phyloP scores from a whole-genome alignment of 495 filamentous ascomycete species.

The Penicillium steckii region DNA sequence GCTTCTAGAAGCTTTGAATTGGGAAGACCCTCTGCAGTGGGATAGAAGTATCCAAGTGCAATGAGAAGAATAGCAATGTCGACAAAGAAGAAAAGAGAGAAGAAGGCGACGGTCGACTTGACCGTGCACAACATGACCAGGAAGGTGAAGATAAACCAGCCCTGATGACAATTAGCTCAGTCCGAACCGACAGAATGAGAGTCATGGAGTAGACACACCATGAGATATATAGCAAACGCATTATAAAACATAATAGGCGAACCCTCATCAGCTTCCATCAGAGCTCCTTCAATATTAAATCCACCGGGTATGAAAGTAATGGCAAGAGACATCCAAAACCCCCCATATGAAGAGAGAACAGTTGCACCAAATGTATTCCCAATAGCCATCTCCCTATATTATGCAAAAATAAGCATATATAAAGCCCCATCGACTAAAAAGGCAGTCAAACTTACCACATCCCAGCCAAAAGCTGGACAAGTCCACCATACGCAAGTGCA shows the following conservation, averaged over 20 bases:
- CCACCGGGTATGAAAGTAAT: slow-evolving; percentile 78
- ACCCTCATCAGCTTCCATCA: slow-evolving; percentile 43
- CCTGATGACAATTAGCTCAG: slow-evolving; percentile 32
- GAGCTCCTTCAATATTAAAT: slow-evolving; percentile 51
- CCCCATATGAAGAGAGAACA: slow-evolving; percentile 89
- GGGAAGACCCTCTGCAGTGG: slow-evolving; percentile 36
- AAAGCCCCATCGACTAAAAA: too few relatives aligned
- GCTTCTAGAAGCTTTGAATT: slow-evolving; percentile 58
- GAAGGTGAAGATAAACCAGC: slow-evolving; percentile 91
- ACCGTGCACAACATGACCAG: slow-evolving; percentile 79
- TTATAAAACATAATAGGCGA: slow-evolving; percentile 52
- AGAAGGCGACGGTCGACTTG: slow-evolving; percentile 89
- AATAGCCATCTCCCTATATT: slow-evolving; percentile 85
- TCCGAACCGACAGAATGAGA: neutral
- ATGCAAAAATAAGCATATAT: neutral
- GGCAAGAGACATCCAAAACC: slow-evolving; percentile 88
- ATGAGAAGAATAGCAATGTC: slow-evolving; percentile 84
- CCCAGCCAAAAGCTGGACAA: slow-evolving; percentile 66
- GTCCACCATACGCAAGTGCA: slow-evolving; percentile 70
- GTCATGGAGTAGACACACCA: slow-evolving; percentile 42
- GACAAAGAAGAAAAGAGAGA: slow-evolving; percentile 81
- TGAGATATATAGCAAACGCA: slow-evolving; percentile 74
- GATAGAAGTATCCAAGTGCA: slow-evolving; percentile 60
- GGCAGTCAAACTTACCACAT: neutral
- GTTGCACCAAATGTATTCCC: slow-evolving; percentile 95